Conservation (phyloP, 179 eudicot species). For the Carnegiea gigantea region DNA sequence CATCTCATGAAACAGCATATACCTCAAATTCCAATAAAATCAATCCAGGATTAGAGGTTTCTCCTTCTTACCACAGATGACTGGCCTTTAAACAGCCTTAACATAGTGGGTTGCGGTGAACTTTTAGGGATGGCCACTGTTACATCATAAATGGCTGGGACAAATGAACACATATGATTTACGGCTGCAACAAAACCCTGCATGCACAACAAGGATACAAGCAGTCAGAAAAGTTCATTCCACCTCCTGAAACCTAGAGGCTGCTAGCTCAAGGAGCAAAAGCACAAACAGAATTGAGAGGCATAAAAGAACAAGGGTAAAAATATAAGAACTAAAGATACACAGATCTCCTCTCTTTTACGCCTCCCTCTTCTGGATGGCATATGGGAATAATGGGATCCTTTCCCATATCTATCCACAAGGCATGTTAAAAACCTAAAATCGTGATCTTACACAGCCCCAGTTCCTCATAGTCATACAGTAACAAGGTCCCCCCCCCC, state of each 20-base stretch:
- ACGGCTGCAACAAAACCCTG: constrained; percentile 95
- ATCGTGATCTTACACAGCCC: background rate
- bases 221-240: background rate
- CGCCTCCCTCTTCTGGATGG: background rate
- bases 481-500: background rate
- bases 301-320: background rate
- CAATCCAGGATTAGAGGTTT: background rate
- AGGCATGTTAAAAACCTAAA: background rate
- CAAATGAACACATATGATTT: constrained; percentile 80
- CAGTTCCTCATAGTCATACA: background rate
- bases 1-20: background rate
- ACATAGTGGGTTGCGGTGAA: constrained; percentile 76
- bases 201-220: constrained; percentile 12
- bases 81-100: constrained; percentile 81
- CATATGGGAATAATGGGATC: no score
- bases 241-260: no score
- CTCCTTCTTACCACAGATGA: constrained; percentile 75
- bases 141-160: constrained; percentile 84
- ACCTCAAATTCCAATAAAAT: background rate
- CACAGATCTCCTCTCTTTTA: background rate
- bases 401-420: no score
- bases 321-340: background rate
- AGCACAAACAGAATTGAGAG: background rate
- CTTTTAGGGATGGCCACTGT: constrained; percentile 78
- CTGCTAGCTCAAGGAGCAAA: background rate